Base-by-base conservation (phyloP, 2,329 filamentous ascomycete genomes). In the Verticillium isaacii region DNA sequence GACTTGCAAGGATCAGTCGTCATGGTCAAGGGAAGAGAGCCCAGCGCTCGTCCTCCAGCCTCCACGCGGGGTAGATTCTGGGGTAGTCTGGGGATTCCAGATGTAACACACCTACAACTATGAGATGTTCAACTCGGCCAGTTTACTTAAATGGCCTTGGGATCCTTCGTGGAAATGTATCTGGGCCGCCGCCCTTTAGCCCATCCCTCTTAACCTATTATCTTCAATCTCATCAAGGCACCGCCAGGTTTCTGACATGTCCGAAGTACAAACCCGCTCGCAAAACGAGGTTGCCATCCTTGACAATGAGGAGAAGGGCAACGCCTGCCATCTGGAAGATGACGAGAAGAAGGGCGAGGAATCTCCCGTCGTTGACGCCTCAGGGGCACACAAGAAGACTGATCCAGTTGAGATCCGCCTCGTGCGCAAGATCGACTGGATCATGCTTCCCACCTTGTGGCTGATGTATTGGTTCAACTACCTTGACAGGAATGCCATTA, bases 321-420 rank as follows among this genome's bases (percentile, higher is more conserved):
- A 57, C 4, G 32, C 15, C 32, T 17, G 29, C 17, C 32, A 34
- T 7, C 7, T 57, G 32, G 32, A 56, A 37, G 14, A 34, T 39
- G 32, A 54, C 37, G 41, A 61, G 23, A 19, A 36, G 34, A 36
- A 36, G 1, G 34, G 2, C 34, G 9, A 36, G 14, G 34, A 9
- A 9, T 36, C 34, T 5, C 9, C 14, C 34, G 34, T 60, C 15
- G 23, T 59, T 36, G 74, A 76, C 61, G 75, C 76, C 65, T 75
- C 72, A 11, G 74, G 74, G 25, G 71, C 74, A 7, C 67, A 71
- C 39, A 70, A 72, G 62, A 77, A 77, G 66, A 74, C 71, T 2
- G 73, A 76, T 57, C 74, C 74, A 1, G 72, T 64, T 32, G 75
- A 77, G 61, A 77, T 77, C 63, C 70, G 69, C 5, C 68, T 77